phyloP scores from a whole-genome alignment of 345 rosid species.

The Salix suchowensis region DNA sequence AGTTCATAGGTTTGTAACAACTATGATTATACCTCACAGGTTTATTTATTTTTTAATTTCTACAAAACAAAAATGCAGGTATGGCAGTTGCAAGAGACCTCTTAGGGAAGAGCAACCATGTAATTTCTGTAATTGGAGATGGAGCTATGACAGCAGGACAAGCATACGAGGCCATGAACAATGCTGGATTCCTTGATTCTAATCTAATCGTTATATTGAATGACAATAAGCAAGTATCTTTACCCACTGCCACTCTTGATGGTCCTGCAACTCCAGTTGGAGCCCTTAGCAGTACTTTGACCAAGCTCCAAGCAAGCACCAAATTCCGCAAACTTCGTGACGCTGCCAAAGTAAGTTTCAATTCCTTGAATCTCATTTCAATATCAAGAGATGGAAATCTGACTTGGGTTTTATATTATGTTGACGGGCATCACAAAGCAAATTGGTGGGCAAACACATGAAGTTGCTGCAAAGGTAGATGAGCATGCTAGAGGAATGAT shows the following conservation, averaged over 20 bases:
- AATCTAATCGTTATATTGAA: slow-evolving; percentile 54
- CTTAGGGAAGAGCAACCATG: slow-evolving; percentile 49
- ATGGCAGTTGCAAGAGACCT: slow-evolving; percentile 76
- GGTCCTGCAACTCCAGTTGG: slow-evolving; percentile 76
- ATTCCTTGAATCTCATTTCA: neutral
- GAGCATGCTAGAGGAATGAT: slow-evolving; percentile 66
- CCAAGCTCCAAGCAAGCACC: slow-evolving; percentile 57
- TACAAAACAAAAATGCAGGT: slow-evolving; percentile 25
- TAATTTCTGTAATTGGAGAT: slow-evolving; percentile 71
- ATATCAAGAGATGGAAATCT: neutral
- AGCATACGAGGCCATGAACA: slow-evolving; percentile 75
- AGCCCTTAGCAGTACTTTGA: slow-evolving; percentile 54
- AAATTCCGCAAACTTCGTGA: slow-evolving; percentile 63
- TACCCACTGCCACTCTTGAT: slow-evolving; percentile 71
- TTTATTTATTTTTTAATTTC: neutral
- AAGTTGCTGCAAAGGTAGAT: slow-evolving; percentile 69
- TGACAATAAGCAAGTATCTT: slow-evolving; percentile 70
- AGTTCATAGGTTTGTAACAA: no score
- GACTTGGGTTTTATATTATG: slow-evolving; percentile 6
- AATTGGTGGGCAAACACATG: slow-evolving; percentile 46
- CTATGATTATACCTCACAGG: neutral
- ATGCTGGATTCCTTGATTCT: slow-evolving; percentile 60
- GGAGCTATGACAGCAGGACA: slow-evolving; percentile 84
- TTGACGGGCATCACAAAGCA: slow-evolving; percentile 52
- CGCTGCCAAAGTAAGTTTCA: slow-evolving; percentile 45